Evolutionary conservation across 2,329 filamentous ascomycete genomes (phyloP).

Genomic region (Sporothrix globosa): DNA sequence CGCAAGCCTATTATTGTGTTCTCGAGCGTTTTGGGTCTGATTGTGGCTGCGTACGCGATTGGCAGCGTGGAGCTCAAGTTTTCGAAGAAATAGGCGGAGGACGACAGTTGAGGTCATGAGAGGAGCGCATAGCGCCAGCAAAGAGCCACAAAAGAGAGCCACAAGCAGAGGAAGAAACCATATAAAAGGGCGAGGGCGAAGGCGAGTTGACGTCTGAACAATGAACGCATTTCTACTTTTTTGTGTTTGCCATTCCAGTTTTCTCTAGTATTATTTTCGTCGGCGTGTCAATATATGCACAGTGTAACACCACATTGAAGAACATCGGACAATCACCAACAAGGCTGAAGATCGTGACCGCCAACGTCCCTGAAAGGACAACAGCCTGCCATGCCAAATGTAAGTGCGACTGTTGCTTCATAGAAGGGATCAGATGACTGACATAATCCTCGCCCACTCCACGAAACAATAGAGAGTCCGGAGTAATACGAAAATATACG

Average conservation of each 20-base stretch:
- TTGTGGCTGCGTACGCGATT: conserved; percentile 72
- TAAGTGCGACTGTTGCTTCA: not conserved
- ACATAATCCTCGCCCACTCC: not conserved
- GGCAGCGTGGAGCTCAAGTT: conserved; percentile 83
- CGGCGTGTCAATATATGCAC: not conserved
- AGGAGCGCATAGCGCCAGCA: not conserved
- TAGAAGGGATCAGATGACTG: not conserved
- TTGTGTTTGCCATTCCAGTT: not conserved
- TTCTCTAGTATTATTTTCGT: not conserved
- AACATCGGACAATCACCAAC: not conserved
- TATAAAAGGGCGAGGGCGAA: conserved; percentile 12
- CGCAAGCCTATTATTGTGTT: conserved; percentile 88
- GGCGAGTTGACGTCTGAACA: not conserved
- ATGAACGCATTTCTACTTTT: conserved; percentile 17
- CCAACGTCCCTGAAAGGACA: not conserved
- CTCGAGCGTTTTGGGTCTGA: conserved; percentile 70
- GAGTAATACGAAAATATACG: not conserved
- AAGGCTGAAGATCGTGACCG: not conserved
- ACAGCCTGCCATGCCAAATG: not conserved
- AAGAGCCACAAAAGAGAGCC: not conserved
- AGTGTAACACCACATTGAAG: conserved; percentile 8
- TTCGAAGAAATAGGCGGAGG: conserved; percentile 41
- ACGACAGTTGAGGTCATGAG: not conserved
- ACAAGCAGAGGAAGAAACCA: not conserved
- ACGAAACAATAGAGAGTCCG: not conserved